Conservation (phyloP, 2,329 filamentous ascomycete species). For the Neodidymelliopsis sp. region DNA sequence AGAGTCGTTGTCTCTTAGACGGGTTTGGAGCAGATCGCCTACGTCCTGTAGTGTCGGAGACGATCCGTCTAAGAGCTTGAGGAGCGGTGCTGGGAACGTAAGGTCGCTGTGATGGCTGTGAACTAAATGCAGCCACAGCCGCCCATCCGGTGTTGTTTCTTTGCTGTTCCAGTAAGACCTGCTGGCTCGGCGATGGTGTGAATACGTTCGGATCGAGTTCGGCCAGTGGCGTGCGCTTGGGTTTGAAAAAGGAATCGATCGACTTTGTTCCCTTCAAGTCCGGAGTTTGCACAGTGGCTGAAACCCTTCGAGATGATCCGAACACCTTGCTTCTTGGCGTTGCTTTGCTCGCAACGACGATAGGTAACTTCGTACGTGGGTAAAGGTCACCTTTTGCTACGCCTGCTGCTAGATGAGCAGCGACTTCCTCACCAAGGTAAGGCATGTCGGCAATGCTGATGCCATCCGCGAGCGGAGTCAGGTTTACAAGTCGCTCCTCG, state of each 20-base stretch:
- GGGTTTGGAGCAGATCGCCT: conserved; percentile 54
- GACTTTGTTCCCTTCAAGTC: conserved; percentile 67
- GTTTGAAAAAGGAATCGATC: conserved; percentile 71
- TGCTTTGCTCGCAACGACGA: conserved; percentile 49
- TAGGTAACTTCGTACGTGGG: conserved; percentile 82
- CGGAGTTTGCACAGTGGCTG: conserved; percentile 46
- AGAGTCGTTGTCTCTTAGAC: conserved; percentile 55
- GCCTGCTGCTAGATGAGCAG: conserved; percentile 71
- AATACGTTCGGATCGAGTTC: conserved; percentile 74
- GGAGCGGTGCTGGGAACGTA: conserved; percentile 49
- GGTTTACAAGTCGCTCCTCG: conserved; percentile 73
- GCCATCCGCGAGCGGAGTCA: conserved; percentile 71
- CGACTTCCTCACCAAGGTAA: conserved; percentile 80
- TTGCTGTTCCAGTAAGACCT: conserved; percentile 64
- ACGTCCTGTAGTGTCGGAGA: conserved; percentile 46
- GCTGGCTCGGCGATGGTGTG: conserved; percentile 71
- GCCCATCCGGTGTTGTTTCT: conserved; percentile 61
- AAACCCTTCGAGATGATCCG: conserved; percentile 46
- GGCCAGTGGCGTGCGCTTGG: conserved; percentile 68
- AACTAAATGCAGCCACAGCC: conserved; percentile 57
- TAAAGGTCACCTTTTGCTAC: conserved; percentile 85
- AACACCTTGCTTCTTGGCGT: conserved; percentile 45
- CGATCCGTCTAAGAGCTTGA: conserved; percentile 51
- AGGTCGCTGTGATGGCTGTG: conserved; percentile 39
- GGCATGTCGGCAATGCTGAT: conserved; percentile 74